Conservation (phyloP, 495 filamentous ascomycete species). For the Hyaloscypha finlandica region DNA sequence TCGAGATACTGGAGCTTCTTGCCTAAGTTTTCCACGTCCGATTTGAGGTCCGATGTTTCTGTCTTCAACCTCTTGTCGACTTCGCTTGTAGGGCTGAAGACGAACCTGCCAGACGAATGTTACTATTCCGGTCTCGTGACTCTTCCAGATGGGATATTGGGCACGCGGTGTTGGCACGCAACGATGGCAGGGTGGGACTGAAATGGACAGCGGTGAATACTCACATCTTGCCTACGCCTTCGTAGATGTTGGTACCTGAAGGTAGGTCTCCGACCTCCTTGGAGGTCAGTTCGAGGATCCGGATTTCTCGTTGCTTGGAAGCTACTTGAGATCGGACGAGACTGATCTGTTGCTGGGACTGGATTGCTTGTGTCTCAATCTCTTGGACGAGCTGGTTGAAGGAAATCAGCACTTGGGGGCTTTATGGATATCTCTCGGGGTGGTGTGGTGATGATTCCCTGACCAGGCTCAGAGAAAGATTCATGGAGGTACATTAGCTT, state of each 20-base stretch:
- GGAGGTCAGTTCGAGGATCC: conserved; percentile 84
- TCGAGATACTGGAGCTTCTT: conserved; percentile 95
- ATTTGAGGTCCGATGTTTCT: conserved; percentile 74
- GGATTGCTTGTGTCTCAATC: conserved; percentile 84
- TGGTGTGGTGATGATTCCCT: background rate
- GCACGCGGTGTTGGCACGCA: background rate
- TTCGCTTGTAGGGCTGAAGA: conserved; percentile 67
- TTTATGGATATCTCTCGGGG: background rate
- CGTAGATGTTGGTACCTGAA: conserved; percentile 81
- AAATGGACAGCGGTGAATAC: conserved; percentile 32
- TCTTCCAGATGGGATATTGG: background rate
- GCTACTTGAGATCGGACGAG: conserved; percentile 85
- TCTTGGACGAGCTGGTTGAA: conserved; percentile 77
- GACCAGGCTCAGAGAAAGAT: background rate
- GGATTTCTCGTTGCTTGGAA: conserved; percentile 83
- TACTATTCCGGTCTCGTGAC: conserved; percentile 29
- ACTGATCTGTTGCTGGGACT: conserved; percentile 88
- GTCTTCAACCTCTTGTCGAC: conserved; percentile 74
- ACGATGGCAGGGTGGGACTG: background rate
- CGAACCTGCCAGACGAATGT: conserved; percentile 66
- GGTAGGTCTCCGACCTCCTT: conserved; percentile 79
- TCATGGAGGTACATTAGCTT: background rate
- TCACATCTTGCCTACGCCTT: conserved; percentile 96
- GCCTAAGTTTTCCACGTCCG: conserved; percentile 74
- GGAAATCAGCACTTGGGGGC: conserved; percentile 3